A percentile compares a stretch with the other conserved stretches of the same genome.
Evolutionary conservation across 2,329 filamentous ascomycete species (phyloP).

Genomic region (Verticillium longisporum): DNA sequence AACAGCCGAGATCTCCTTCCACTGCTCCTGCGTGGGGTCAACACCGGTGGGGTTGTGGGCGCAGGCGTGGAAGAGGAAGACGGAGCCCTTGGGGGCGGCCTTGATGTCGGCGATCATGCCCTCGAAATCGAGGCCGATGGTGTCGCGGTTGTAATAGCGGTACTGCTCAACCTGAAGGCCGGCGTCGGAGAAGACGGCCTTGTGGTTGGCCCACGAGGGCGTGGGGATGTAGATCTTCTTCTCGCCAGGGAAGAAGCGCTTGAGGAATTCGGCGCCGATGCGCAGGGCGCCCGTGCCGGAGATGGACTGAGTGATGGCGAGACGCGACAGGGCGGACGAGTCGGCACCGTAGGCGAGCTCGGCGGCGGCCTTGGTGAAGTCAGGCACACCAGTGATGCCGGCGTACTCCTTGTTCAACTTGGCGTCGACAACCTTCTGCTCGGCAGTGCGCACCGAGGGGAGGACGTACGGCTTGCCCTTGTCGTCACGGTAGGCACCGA

Average conservation of each 20-base stretch:
- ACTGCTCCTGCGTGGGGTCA: slow-evolving; percentile 87
- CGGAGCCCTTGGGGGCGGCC: slow-evolving; percentile 75
- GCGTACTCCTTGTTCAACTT: slow-evolving; percentile 95
- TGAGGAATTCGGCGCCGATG: slow-evolving; percentile 88
- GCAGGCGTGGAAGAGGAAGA: slow-evolving; percentile 92
- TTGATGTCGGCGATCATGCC: slow-evolving; percentile 89
- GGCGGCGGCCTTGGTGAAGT: slow-evolving; percentile 89
- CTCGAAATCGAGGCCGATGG: slow-evolving; percentile 95
- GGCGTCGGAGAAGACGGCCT: slow-evolving; percentile 89
- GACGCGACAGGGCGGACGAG: slow-evolving; percentile 67
- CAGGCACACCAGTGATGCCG: slow-evolving; percentile 90
- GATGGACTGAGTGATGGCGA: slow-evolving; percentile 95
- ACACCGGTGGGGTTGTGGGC: slow-evolving; percentile 97
- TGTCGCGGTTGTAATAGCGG: slow-evolving; percentile 98
- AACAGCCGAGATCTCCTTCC: slow-evolving; percentile 80
- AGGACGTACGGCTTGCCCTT: slow-evolving; percentile 97
- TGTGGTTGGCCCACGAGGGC: slow-evolving; percentile 98
- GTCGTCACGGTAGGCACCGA: slow-evolving; percentile 97
- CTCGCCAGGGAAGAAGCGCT: slow-evolving; percentile 81
- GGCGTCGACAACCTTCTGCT: slow-evolving; percentile 74
- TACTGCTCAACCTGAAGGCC: slow-evolving; percentile 91
- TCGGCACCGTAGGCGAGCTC: slow-evolving; percentile 83
- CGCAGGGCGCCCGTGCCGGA: slow-evolving; percentile 94
- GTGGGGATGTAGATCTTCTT: slow-evolving; percentile 97
- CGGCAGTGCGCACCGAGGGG: slow-evolving; percentile 82